Conservation (phyloP, 2,329 filamentous ascomycete species). For the Eurotiales sp. region DNA sequence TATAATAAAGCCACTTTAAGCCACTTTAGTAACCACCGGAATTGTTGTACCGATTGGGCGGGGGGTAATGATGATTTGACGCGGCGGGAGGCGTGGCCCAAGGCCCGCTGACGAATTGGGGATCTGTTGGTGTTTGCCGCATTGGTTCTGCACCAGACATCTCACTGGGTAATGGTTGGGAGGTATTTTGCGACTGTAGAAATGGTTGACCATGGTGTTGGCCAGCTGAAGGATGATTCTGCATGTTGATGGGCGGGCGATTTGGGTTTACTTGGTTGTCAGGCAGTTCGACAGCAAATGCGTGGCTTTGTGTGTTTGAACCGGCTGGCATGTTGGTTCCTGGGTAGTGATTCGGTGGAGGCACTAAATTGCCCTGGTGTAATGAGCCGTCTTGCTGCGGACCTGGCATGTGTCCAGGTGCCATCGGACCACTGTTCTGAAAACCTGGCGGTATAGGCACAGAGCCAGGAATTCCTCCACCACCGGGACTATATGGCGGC, state of each 20-base stretch:
- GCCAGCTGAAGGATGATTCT: background rate
- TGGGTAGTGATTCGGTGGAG: background rate
- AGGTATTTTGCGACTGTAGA: background rate
- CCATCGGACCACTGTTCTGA: slow-evolving; percentile 2
- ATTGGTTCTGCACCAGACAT: slow-evolving; percentile 7
- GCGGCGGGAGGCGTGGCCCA: slow-evolving; percentile 21
- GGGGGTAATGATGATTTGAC: slow-evolving; percentile 4
- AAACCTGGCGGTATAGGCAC: background rate
- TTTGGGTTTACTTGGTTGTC: slow-evolving; percentile 1
- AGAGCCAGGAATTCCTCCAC: slow-evolving; percentile 1
- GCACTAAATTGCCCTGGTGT: slow-evolving; percentile 1
- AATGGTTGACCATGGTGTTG: slow-evolving; percentile 5
- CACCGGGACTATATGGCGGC: background rate
- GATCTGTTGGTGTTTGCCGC: slow-evolving; percentile 18
- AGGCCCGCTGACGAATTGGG: slow-evolving; percentile 30
- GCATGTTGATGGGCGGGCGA: background rate
- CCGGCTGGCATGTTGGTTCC: background rate
- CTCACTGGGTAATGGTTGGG: slow-evolving; percentile 1
- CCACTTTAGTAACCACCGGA: slow-evolving; percentile 1
- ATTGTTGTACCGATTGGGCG: slow-evolving; percentile 9
- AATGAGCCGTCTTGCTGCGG: background rate
- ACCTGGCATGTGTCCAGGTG: background rate
- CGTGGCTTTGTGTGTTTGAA: background rate
- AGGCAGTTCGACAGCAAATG: slow-evolving; percentile 14
- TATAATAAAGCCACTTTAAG: background rate